These are phyloP conservation scores for Saccharum officinarum DNA, from an alignment of 176 grass and related monocot species.

Conservation along the genomic window DNA sequence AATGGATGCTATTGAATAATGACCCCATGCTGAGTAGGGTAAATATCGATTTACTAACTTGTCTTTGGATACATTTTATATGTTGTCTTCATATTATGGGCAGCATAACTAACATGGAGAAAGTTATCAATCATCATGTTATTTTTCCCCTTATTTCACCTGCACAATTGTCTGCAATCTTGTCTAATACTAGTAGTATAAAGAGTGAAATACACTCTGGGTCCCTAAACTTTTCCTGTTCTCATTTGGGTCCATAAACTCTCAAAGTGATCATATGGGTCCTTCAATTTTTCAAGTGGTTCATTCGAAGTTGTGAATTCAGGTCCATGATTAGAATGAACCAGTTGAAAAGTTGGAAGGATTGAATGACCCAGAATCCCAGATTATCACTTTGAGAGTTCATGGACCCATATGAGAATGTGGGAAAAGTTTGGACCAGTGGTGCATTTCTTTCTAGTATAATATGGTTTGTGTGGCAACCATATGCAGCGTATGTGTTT, in stretches of 20 bases:
- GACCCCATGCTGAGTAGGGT: background rate
- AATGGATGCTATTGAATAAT: background rate
- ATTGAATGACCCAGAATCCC: background rate
- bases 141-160: background rate
- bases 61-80: background rate
- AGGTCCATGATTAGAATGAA: background rate
- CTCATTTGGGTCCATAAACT: too few species aligned
- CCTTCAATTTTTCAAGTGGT: background rate
- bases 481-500: background rate
- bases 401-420: too few species aligned
- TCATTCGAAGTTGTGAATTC: background rate
- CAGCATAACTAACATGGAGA: background rate
- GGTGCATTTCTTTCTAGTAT: background rate
- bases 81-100: background rate
- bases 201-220: too few species aligned
- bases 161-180: background rate
- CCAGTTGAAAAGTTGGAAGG: background rate
- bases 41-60: background rate
- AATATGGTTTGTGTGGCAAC: slow-evolving; percentile 5
- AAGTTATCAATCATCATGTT: background rate
- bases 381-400: too few species aligned
- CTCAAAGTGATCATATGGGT: too few species aligned
- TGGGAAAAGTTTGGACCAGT: background rate
- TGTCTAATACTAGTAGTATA: background rate
- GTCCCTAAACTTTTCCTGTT: too few species aligned